phyloP scores from a whole-genome alignment of 1,284 basidiomycete species.

The Trichosporon ovoides region DNA sequence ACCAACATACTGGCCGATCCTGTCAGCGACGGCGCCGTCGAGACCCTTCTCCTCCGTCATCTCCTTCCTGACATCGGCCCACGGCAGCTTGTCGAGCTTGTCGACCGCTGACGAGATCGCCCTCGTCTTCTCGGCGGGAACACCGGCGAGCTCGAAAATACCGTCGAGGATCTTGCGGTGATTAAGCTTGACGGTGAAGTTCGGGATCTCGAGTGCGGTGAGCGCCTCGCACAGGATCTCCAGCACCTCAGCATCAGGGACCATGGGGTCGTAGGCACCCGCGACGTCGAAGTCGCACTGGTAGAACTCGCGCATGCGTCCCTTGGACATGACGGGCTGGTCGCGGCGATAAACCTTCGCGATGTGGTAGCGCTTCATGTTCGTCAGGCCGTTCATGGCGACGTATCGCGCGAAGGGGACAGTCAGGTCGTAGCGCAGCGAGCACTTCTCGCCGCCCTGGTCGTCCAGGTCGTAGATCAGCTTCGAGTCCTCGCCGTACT shows the following conservation, averaged over 20 bases:
- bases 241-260: conserved; percentile 90
- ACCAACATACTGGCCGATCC: conserved; percentile 94
- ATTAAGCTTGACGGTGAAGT: conserved; percentile 95
- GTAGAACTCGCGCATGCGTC: conserved; percentile 96
- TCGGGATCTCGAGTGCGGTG: conserved; percentile 77
- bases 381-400: conserved; percentile 79
- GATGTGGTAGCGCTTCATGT: conserved; percentile 89
- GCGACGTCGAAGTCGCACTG: conserved; percentile 98
- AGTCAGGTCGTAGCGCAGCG: conserved; percentile 92
- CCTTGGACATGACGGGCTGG: conserved; percentile 96
- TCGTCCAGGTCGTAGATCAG: conserved; percentile 97
- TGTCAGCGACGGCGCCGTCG: conserved; percentile 76
- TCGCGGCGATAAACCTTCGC: conserved; percentile 97
- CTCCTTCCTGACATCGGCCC: conserved; percentile 88
- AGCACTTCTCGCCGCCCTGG: conserved; percentile 97
- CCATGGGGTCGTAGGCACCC: conserved; percentile 92
- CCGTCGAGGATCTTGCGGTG: conserved; percentile 97
- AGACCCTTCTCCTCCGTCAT: conserved; percentile 96
- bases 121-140: conserved; percentile 83
- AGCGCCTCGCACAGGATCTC: conserved; percentile 78
- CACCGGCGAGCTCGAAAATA: conserved; percentile 94
- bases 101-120: conserved; percentile 96
- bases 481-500: conserved; percentile 96
- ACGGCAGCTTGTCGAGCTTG: conserved; percentile 94
- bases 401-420: conserved; percentile 94